Evolutionary conservation across 2,329 filamentous ascomycete genomes (phyloP), one percentile per base, ranked within the genome.

Genomic region (Pyricularia sp.): DNA sequence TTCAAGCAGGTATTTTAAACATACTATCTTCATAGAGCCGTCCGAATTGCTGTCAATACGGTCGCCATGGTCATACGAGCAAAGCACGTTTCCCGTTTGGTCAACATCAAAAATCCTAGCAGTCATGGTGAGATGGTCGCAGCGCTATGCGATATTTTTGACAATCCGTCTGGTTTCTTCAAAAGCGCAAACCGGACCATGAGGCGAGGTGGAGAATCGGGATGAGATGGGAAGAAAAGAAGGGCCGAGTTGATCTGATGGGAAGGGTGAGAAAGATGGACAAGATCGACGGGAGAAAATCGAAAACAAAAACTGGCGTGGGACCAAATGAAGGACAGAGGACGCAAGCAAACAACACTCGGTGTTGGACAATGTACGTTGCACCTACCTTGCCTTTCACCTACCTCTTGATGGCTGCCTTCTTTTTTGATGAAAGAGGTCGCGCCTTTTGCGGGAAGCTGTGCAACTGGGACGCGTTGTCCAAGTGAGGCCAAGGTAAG

Each of bases 1-100:
- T n/a, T 49, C 26, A 26, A 30, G 35, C 16, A 26, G 26, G 53
- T 28, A 7, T 2, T 26, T 26, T 4, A 9, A 4, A 70, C 72
- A 22, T 64, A 75, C 73, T 6, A 69, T 66, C 55, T 68, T 69
- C 55, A 73, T 65, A 16, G 53, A 57, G 13, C 22, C 53, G 24
- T 57, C 64, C n/a, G 31, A 44, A 33, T 69, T 70, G 35, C 70
- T 69, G 26, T 69, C 68, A 9, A 66, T 63, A 26, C 68, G 67
- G 64, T 66, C 69, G 49, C 40, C 62, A 44, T 63, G 40, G 31
- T 64, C 62, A 66, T 76, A 76, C 10, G 73, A 75, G 70, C 70
- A 73, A 64, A 75, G 71, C 68, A 76, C 72, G 65, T 75, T 71
- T 68, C 75, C 75, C 67, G 75, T 74, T 67, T 73, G 71, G 68